These are phyloP conservation scores for Cytospora mali DNA, from an alignment of 2,329 filamentous ascomycete genomes.

Conservation along the genomic window DNA sequence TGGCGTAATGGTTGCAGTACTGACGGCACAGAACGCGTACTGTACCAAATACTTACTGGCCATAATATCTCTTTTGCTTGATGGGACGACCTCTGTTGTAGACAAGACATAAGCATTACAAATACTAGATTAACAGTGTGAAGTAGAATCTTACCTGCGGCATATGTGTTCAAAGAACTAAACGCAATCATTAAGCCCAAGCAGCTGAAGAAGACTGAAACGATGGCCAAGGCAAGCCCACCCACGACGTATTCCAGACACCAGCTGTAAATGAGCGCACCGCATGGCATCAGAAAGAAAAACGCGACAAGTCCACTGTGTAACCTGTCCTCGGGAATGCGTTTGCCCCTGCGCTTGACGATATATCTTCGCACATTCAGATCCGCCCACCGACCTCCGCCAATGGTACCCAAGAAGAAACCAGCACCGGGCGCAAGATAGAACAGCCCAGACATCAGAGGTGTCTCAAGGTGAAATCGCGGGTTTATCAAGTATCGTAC, in stretches of 20 bases:
- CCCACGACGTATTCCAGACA: conserved; percentile 52
- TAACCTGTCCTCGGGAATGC: conserved; percentile 70
- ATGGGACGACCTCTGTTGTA: conserved; percentile 25
- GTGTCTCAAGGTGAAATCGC: conserved; percentile 67
- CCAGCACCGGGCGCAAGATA: conserved; percentile 74
- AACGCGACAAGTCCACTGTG: conserved; percentile 61
- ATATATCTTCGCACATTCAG: conserved; percentile 67
- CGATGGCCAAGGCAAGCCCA: conserved; percentile 63
- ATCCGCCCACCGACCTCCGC: conserved; percentile 74
- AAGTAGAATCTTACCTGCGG: conserved; percentile 12
- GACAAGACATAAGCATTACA: background rate
- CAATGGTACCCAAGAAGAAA: conserved; percentile 69
- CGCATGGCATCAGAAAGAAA: conserved; percentile 59
- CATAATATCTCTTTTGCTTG: conserved; percentile 25
- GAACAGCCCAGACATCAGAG: conserved; percentile 70
- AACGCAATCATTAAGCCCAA: conserved; percentile 77
- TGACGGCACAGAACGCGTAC: conserved; percentile 20
- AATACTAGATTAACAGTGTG: background rate
- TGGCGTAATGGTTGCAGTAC: conserved; percentile 22
- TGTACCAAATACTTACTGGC: conserved; percentile 30
- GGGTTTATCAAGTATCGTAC: conserved; percentile 76
- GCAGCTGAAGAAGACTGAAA: conserved; percentile 75
- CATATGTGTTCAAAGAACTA: conserved; percentile 71
- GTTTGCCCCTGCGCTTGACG: conserved; percentile 55
- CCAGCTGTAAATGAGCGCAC: conserved; percentile 66